Base-by-base conservation (phyloP, 768 basidiomycete species). In the Infundibulicybe gibba region DNA sequence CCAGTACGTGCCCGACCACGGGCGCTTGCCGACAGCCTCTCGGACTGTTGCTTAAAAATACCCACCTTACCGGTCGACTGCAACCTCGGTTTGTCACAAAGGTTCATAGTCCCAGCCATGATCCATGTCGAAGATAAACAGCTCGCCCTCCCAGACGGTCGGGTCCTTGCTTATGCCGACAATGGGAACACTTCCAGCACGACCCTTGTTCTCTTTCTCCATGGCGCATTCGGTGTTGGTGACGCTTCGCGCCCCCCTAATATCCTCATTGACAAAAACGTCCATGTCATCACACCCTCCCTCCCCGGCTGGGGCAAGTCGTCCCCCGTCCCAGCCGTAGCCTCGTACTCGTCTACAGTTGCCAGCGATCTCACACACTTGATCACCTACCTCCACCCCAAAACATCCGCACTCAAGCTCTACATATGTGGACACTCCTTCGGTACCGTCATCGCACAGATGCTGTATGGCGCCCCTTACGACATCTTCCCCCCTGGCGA, bases 231-330 rank as follows among this genome's bases (percentile, higher is more conserved):
- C 57, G 61, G 68, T 32, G 54, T 80, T n/a, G 81, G 79, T 4
- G 63, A 69, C 25, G 71, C 72, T 4, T 59, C 64, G 30, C 52
- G 49, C 1, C 53, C 64, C 6, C 65, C 71, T 2, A 64, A 58
- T 12, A 53, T 60, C 21, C 54, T 78, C 47, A 31, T 64, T 9
- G 64, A 71, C 13, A 73, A 67, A 51, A 55, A 68, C 38, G 59
- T 76, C 3, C 79, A 77, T 54, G 63, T 63, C 43, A 56, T 83
- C 34, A 66, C 72, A 10, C 79, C 79, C 3, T 76, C 80, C 9
- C 72, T 83, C 30, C 75, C 78, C 16, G 81, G 79, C 2, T 82
- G 81, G 80, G 80, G 80, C 3, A 67, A 67, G 39, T 74, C 80
- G 5, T 76, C 78, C 0, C 69, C 75, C 1, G 58, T 70, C 5